Percentiles rank a stretch among this genome's conserved stretches.
Conservation (phyloP, 2,329 filamentous ascomycete species). For the Aspergillus sp. region DNA sequence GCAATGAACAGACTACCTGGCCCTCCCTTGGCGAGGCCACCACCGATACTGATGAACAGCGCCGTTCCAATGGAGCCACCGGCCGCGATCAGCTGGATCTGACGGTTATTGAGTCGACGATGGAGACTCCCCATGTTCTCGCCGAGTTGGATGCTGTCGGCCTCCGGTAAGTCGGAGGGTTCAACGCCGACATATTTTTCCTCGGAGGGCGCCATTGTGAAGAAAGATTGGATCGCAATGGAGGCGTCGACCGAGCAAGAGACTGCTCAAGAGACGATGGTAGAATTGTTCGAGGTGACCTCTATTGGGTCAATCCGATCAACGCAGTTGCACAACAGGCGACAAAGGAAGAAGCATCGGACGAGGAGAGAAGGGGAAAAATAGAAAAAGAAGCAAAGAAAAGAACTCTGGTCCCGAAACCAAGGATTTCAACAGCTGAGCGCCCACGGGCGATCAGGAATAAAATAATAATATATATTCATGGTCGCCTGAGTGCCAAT, state of each 20-base stretch:
- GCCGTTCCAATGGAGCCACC: conserved; percentile 41
- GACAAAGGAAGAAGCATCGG: too few species aligned
- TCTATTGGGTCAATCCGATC: too few species aligned
- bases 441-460: too few species aligned
- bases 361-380: too few species aligned
- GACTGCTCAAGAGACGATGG: background rate
- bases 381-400: too few species aligned
- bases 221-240: background rate
- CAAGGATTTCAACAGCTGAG: too few species aligned
- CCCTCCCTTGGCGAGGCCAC: conserved; percentile 37
- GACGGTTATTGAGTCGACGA: conserved; percentile 15
- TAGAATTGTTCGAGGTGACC: background rate
- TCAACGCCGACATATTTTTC: background rate
- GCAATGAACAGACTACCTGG: conserved; percentile 40
- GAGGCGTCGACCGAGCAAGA: background rate
- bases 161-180: background rate
- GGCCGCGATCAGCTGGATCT: conserved; percentile 35
- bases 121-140: conserved; percentile 8
- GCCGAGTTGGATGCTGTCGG: background rate
- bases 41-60: conserved; percentile 41
- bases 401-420: too few species aligned
- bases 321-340: too few species aligned
- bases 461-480: too few species aligned
- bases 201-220: conserved; percentile 1
- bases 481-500: too few species aligned